Conservation (phyloP, 805 yeast species). For the Spathaspora passalidarum region DNA sequence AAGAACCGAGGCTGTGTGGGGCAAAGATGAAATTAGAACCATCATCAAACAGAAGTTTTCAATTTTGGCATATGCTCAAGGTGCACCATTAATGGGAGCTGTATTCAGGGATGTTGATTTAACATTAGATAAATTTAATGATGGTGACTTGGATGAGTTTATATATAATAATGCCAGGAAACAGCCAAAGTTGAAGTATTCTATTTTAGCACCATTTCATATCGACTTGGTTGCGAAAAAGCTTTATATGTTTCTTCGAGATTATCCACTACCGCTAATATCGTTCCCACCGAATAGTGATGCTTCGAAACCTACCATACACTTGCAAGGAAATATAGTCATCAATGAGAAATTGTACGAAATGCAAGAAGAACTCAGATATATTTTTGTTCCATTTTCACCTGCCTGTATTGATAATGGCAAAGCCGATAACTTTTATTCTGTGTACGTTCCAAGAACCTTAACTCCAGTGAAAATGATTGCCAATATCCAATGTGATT, state of each 20-base stretch:
- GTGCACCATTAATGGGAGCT: conserved; percentile 31
- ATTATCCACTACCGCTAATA: conserved; percentile 57
- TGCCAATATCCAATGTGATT: conserved; percentile 45
- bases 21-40: conserved; percentile 28
- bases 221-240: conserved; percentile 42
- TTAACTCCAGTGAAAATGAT: conserved; percentile 59
- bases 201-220: conserved; percentile 52
- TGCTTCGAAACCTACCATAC: conserved; percentile 23
- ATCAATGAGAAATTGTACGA: conserved; percentile 55
- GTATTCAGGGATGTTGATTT: conserved; percentile 30
- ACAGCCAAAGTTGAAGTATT: conserved; percentile 54
- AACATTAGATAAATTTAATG: conserved; percentile 20
- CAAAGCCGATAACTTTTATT: conserved; percentile 48
- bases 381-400: conserved; percentile 56
- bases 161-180: conserved; percentile 39
- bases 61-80: conserved; percentile 31
- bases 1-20: conserved; percentile 30
- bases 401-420: conserved; percentile 38
- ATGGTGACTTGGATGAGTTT: conserved; percentile 33
- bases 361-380: conserved; percentile 42
- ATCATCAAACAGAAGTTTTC: conserved; percentile 30
- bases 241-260: conserved; percentile 46
- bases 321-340: conserved; percentile 45
- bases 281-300: conserved; percentile 41
- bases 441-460: conserved; percentile 57